Base-by-base conservation (phyloP, 441 rosid genomes). In the Metrosideros polymorpha region DNA sequence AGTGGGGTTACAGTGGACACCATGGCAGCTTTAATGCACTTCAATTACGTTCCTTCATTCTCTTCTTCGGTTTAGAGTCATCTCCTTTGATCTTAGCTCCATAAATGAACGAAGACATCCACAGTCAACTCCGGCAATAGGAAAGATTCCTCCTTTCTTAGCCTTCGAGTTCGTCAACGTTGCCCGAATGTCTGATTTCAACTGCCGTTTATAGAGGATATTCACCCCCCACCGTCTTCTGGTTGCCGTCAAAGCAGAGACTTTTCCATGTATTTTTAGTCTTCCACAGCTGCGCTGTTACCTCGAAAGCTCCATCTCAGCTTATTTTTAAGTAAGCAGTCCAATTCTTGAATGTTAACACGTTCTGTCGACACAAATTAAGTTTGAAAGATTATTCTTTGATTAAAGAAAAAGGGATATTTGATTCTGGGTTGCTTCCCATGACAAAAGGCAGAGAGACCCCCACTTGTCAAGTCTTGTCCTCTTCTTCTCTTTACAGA, bases 401-500 rank as follows among this genome's bases (percentile, higher is more conserved):
- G 5, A 39, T 22, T 12, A 25, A 24, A 6, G 6, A 39, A 71
- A 66, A 71, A 6, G n/a, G 6, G n/a, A 22, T 3, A 22, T 22
- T 3, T 12, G 79, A 42, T 39, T 10, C 49, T 22, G 17, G 45
- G 79, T 71, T 22, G 47, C 79, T 47, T 51, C 27, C 25, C 27
- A 29, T 19, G 42, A 18, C 43, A 1, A 51, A 29, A 50, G 51
- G 59, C 45, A 12, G 27, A 32, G 42, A 12, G 45, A 52, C 42
- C 56, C 56, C 56, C 42, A 27, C 47, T 22, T 43, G 57, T 61
- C 53, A 35, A 82, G 83, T 79, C 85, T 83, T 66, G 45, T 32
- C 82, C 75, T 53, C 29, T 79, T 45, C 75, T 47, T 84, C 84
- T 35, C 18, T 52, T 47, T 45, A 83, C 76, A 91, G 92, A 92